A percentile compares a stretch with the other conserved stretches of the same genome.
These are phyloP conservation scores for Theobroma cacao DNA, from an alignment of 345 rosid species.

Conservation along the genomic window DNA sequence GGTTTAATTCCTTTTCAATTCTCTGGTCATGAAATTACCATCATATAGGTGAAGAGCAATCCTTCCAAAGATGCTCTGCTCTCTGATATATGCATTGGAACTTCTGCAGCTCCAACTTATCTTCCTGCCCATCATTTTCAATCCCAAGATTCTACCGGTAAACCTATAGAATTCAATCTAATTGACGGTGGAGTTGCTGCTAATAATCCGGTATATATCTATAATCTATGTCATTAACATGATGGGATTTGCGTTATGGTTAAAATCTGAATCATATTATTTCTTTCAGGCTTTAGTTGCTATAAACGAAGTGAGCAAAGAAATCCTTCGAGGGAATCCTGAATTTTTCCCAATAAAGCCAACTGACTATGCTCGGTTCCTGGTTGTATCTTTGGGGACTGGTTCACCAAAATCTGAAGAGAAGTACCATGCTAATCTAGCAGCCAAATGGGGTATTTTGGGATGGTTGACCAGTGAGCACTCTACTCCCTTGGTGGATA, in stretches of 20 bases:
- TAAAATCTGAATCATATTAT: not conserved
- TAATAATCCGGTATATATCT: constrained; percentile 50
- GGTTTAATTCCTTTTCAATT: not conserved
- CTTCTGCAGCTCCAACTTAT: constrained; percentile 73
- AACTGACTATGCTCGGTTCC: constrained; percentile 43
- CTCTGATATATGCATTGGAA: constrained; percentile 57
- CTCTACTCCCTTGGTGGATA: constrained; percentile 55
- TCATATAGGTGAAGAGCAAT: constrained; percentile 29
- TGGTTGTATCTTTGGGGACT: constrained; percentile 65
- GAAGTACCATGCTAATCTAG: constrained; percentile 38
- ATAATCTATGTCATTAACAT: not conserved
- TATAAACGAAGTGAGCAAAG: constrained; percentile 40
- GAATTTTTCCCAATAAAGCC: constrained; percentile 47
- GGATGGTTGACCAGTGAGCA: constrained; percentile 56
- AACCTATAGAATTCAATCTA: constrained; percentile 48
- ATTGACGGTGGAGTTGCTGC: constrained; percentile 85
- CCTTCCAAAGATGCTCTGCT: constrained; percentile 43
- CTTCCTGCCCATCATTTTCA: constrained; percentile 52
- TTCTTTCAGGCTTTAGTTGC: constrained; percentile 29
- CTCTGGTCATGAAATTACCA: not conserved
- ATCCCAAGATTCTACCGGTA: constrained; percentile 32
- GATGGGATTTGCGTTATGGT: not conserved
- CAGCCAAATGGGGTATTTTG: constrained; percentile 61
- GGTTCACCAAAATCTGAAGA: constrained; percentile 38
- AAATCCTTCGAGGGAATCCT: constrained; percentile 31